Evolutionary conservation across 2,329 filamentous ascomycete species (phyloP).

Genomic region (Seiridium unicorne): DNA sequence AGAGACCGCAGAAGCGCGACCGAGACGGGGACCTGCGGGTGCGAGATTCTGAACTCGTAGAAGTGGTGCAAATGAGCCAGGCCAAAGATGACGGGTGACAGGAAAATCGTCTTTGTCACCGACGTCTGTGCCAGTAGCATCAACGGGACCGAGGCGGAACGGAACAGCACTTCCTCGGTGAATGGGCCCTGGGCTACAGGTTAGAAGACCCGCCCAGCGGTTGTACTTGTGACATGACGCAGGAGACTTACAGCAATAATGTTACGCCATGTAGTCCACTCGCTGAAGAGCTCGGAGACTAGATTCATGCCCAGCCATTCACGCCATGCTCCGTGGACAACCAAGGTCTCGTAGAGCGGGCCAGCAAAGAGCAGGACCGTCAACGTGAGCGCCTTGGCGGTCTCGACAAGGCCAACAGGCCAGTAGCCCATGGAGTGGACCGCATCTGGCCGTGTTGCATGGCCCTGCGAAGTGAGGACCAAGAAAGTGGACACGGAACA

Average conservation of each 20-base stretch:
- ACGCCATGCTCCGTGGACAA: conserved; percentile 71
- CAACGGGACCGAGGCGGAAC: conserved; percentile 79
- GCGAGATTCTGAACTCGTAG: conserved; percentile 85
- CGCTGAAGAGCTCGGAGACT: conserved; percentile 59
- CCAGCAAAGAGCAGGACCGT: conserved; percentile 79
- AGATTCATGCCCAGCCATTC: conserved; percentile 59
- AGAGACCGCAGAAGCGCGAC: conserved; percentile 69
- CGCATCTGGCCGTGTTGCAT: conserved; percentile 49
- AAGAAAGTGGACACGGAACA: conserved; percentile 67
- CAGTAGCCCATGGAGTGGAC: conserved; percentile 77
- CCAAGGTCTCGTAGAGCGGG: conserved; percentile 75
- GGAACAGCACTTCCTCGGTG: conserved; percentile 93
- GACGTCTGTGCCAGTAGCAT: conserved; percentile 69
- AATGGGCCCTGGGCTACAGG: conserved; percentile 63
- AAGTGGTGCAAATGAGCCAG: conserved; percentile 94
- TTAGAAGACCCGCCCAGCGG: not conserved
- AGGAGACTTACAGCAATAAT: conserved; percentile 68
- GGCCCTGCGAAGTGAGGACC: conserved; percentile 57
- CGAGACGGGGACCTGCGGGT: conserved; percentile 65
- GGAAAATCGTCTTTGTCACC: conserved; percentile 64
- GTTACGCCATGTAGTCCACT: conserved; percentile 85
- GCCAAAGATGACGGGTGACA: conserved; percentile 86
- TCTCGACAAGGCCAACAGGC: conserved; percentile 68
- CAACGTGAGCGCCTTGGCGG: conserved; percentile 63
- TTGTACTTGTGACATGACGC: no score